Evolutionary conservation across 371 early-diverging fungal species (phyloP).

Genomic region (Mucor irregularis): DNA sequence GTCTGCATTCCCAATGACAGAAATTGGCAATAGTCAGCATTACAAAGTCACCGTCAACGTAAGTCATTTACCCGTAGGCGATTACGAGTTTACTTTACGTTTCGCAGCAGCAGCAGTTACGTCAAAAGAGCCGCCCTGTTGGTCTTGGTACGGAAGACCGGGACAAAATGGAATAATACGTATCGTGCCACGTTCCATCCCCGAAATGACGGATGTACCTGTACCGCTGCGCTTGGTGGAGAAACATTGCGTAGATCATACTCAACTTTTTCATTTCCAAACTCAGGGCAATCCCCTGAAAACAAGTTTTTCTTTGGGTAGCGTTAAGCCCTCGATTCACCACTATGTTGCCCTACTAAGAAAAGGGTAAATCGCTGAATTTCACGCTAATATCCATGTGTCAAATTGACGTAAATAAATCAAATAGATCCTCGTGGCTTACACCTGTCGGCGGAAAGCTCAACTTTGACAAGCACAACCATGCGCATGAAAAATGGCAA

Average conservation of each 20-base stretch:
- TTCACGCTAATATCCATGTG: not conserved
- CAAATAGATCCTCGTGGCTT: constrained; percentile 18
- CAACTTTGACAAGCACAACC: not conserved
- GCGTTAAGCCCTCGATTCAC: not conserved
- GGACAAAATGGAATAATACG: constrained; percentile 8
- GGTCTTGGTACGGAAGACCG: constrained; percentile 20
- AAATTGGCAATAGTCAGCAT: not conserved
- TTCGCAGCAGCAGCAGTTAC: not conserved
- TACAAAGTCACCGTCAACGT: not conserved
- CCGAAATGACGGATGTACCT: not conserved
- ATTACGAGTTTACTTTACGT: constrained; percentile 21
- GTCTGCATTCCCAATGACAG: constrained; percentile 5
- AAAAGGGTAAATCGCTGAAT: constrained; percentile 26
- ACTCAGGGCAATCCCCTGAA: not conserved
- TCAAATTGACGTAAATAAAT: not conserved
- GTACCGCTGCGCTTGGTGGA: constrained; percentile 3
- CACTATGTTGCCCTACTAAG: constrained; percentile 3
- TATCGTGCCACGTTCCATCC: not conserved
- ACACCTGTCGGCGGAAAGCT: constrained; percentile 14
- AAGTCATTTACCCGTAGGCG: not conserved
- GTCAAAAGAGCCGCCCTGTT: not conserved
- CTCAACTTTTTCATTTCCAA: constrained; percentile 9
- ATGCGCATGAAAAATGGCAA: constrained; percentile 15
- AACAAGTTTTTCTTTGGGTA: not conserved
- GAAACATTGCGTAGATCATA: not conserved